phyloP scores from a whole-genome alignment of 257 asterid species.

The Forsythia viridissima region DNA sequence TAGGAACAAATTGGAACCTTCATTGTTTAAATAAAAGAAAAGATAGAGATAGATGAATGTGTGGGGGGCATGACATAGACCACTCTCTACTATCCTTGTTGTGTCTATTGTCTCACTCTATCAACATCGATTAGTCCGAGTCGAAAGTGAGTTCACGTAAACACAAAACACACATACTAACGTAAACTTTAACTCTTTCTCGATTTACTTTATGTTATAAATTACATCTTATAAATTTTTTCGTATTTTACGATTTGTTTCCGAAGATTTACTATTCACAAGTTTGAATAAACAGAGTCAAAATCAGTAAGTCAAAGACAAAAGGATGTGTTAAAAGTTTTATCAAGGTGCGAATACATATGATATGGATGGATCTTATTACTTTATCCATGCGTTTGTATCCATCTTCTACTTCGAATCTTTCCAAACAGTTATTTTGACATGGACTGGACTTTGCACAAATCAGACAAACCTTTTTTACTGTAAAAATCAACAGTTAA shows the following conservation, averaged over 20 bases:
- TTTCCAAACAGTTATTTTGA: background rate
- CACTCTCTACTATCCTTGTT: background rate
- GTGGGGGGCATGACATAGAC: background rate
- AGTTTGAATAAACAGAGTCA: too few relatives aligned
- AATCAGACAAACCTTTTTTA: background rate
- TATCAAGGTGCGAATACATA: too few relatives aligned
- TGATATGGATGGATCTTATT: background rate
- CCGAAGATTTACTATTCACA: too few relatives aligned
- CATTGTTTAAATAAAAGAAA: too few relatives aligned
- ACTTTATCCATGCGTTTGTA: slow-evolving; percentile 6
- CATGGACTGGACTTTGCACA: background rate
- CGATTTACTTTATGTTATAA: too few relatives aligned
- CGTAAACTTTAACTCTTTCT: too few relatives aligned
- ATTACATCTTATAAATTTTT: too few relatives aligned
- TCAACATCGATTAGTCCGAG: background rate
- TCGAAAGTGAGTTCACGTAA: background rate
- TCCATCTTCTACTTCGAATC: slow-evolving; percentile 6
- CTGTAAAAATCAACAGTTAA: too few relatives aligned
- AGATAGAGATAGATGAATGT: background rate
- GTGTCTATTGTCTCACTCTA: background rate
- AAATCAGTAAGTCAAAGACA: too few relatives aligned
- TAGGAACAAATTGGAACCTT: background rate
- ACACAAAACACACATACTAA: too few relatives aligned
- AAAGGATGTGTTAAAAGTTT: too few relatives aligned
- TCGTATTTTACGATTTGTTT: too few relatives aligned